These are phyloP conservation scores for Mortierella antarctica DNA, from an alignment of 192 early-diverging fungal species.

Conservation along the genomic window DNA sequence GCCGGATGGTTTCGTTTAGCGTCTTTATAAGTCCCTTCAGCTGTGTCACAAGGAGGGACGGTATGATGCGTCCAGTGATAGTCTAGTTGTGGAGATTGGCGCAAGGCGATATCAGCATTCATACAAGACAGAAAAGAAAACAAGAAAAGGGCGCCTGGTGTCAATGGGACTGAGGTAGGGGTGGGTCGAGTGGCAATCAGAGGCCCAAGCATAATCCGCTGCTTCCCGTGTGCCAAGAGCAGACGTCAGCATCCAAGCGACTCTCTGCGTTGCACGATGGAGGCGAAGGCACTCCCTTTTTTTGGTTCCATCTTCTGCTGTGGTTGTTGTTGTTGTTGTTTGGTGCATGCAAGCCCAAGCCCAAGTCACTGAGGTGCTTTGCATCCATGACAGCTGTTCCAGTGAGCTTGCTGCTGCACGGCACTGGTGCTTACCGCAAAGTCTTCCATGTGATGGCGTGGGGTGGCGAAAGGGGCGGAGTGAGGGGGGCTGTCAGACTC, in stretches of 20 bases:
- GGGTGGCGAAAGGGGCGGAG: neutral
- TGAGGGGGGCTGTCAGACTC: neutral
- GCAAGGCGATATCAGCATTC: neutral
- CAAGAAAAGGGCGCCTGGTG: neutral
- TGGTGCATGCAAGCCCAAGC: no score
- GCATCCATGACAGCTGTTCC: no score
- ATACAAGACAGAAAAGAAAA: neutral
- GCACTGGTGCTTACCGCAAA: conserved; percentile 24
- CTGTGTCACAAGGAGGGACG: conserved; percentile 42
- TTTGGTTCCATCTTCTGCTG: no score
- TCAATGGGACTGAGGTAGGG: no score
- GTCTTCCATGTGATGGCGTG: conserved; percentile 37
- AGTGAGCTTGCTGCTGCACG: no score
- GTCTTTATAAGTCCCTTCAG: conserved; percentile 47
- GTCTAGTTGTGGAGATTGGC: conserved; percentile 16
- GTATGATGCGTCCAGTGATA: conserved; percentile 53
- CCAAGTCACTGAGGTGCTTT: no score
- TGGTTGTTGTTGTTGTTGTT: no score
- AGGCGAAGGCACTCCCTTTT: no score
- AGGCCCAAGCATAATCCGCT: neutral
- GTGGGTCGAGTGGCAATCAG: neutral
- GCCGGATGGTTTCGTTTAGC: conserved; percentile 48
- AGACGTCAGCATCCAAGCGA: no score
- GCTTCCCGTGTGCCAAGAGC: no score
- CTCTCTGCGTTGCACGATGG: no score